Conservation (phyloP, 164 flowering plant genomes). For the Berberis vulgaris region DNA sequence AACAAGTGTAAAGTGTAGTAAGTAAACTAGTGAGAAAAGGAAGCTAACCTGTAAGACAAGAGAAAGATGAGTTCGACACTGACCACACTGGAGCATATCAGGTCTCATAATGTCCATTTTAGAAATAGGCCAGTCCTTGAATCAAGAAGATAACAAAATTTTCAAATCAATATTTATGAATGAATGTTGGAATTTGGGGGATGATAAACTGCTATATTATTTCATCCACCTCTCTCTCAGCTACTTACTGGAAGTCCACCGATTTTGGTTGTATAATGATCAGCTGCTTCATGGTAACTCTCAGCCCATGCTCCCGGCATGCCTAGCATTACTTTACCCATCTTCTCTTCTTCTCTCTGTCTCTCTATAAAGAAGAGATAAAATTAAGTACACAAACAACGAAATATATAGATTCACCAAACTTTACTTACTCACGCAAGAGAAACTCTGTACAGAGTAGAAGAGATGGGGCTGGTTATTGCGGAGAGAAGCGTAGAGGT, state of each 20-base stretch:
- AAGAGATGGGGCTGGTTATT: too few species aligned
- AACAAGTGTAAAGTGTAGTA: background rate
- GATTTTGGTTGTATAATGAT: slow-evolving; percentile 75
- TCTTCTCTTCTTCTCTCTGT: slow-evolving; percentile 2
- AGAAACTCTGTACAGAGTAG: too few species aligned
- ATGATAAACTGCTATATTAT: background rate
- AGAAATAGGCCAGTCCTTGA: slow-evolving; percentile 70
- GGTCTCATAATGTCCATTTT: slow-evolving; percentile 12
- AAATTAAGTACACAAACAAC: too few species aligned
- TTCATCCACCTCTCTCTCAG: background rate
- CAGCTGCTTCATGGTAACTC: slow-evolving; percentile 52
- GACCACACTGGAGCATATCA: slow-evolving; percentile 40
- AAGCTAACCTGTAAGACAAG: slow-evolving; percentile 63
- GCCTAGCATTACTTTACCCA: slow-evolving; percentile 60
- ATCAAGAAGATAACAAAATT: background rate
- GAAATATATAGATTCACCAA: too few species aligned
- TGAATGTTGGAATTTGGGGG: background rate
- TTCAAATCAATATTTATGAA: background rate
- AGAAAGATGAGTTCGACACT: slow-evolving; percentile 43
- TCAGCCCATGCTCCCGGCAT: slow-evolving; percentile 92
- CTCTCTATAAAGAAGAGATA: too few species aligned
- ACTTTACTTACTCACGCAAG: too few species aligned
- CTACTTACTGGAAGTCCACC: slow-evolving; percentile 79
- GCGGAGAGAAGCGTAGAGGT: too few species aligned
- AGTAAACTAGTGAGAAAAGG: background rate